These are phyloP conservation scores for Candida insectorum DNA, from an alignment of 805 yeast species.

Conservation along the genomic window DNA sequence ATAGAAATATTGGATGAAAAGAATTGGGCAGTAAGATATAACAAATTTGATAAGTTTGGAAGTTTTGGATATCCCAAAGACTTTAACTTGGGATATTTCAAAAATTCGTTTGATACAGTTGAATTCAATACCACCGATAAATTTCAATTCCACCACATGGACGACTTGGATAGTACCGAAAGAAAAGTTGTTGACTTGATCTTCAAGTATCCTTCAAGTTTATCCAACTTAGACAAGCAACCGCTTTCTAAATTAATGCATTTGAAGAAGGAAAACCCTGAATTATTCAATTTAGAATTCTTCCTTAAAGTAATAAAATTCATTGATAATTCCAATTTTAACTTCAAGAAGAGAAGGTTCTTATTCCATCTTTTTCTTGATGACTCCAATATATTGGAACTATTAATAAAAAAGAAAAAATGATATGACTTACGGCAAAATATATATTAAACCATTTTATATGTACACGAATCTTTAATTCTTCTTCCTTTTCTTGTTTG, in stretches of 20 bases:
- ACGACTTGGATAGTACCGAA: constrained; percentile 8
- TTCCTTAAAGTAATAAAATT: constrained; percentile 49
- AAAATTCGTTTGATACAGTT: constrained; percentile 2
- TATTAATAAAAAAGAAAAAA: constrained; percentile 8
- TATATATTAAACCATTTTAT: too few relatives aligned
- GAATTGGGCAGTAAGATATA: constrained; percentile 52
- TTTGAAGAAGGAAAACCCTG: constrained; percentile 48
- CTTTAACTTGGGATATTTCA: constrained; percentile 9
- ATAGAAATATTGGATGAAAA: constrained; percentile 79
- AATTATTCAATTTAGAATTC: constrained; percentile 51
- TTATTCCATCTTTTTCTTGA: constrained; percentile 60
- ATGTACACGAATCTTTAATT: constrained; percentile 1
- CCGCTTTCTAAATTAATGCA: constrained; percentile 57
- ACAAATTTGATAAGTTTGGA: constrained; percentile 15
- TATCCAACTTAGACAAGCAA: constrained; percentile 44
- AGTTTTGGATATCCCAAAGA: constrained; percentile 20
- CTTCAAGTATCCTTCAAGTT: constrained; percentile 47
- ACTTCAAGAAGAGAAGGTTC: constrained; percentile 60
- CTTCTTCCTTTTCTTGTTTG: constrained; percentile 9
- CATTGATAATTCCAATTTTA: constrained; percentile 58
- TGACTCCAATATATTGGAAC: constrained; percentile 26
- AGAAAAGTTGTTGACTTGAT: constrained; percentile 34
- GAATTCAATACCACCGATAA: constrained; percentile 1
- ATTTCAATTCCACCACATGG: constrained; percentile 4
- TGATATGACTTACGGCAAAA: neutral